Evolutionary conservation across 257 asterid species (phyloP).

Genomic region (Solanum ossicruentum): DNA sequence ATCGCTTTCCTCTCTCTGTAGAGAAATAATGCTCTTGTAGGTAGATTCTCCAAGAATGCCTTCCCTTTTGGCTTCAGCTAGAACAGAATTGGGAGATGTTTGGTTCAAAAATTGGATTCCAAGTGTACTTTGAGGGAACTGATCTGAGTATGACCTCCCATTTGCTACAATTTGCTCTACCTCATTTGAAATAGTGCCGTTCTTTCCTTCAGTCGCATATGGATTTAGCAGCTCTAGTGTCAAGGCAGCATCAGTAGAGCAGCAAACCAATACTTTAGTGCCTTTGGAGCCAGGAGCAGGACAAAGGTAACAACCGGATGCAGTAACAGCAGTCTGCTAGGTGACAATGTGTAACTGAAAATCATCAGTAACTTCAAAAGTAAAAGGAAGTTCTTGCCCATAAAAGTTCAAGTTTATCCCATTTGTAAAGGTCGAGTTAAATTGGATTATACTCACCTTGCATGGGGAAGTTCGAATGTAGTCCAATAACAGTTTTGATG

Average conservation of each 20-base stretch:
- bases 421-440: not conserved
- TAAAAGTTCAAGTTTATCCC: not conserved
- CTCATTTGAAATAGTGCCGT: constrained; percentile 17
- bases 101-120: constrained; percentile 27
- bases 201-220: constrained; percentile 1
- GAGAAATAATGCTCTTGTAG: constrained; percentile 30
- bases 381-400: not conserved
- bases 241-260: constrained; percentile 28
- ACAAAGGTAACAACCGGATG: constrained; percentile 81
- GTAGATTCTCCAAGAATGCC: constrained; percentile 54
- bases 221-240: constrained; percentile 18
- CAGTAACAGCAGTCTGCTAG: constrained; percentile 64
- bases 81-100: constrained; percentile 38
- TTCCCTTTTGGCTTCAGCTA: constrained; percentile 46
- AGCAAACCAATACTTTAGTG: constrained; percentile 49
- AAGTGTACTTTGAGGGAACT: constrained; percentile 11
- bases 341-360: not conserved
- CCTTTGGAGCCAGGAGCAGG: constrained; percentile 98
- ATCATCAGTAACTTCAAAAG: not conserved
- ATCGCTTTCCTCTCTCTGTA: constrained; percentile 54
- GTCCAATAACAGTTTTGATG: constrained; percentile 45
- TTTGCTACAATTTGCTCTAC: constrained; percentile 32
- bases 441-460: constrained; percentile 42
- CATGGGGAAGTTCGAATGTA: constrained; percentile 64
- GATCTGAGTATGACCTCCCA: constrained; percentile 22